These are phyloP conservation scores for Alternaria brassicicola DNA, from an alignment of 2,329 filamentous ascomycete species.

Conservation along the genomic window DNA sequence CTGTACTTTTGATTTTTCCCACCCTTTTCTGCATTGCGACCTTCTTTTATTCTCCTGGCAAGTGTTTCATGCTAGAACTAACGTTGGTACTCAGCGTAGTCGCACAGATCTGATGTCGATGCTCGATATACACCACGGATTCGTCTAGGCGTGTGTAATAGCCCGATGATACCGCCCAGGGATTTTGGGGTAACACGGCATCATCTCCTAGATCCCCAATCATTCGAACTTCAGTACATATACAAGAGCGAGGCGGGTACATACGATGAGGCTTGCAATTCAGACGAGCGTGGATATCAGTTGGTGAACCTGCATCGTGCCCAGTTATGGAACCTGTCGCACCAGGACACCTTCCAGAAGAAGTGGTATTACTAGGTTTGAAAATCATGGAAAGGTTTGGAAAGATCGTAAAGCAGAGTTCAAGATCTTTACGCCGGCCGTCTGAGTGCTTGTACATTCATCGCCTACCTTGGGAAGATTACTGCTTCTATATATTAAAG, in stretches of 20 bases:
- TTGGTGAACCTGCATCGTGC: not conserved
- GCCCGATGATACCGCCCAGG: conserved; percentile 8
- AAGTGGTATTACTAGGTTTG: not conserved
- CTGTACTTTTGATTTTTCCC: not conserved
- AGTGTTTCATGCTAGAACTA: not conserved
- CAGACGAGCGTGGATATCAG: not conserved
- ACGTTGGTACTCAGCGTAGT: not conserved
- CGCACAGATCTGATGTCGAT: not conserved
- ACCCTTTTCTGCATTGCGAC: not conserved
- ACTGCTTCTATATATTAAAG: not conserved
- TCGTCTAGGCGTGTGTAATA: conserved; percentile 4
- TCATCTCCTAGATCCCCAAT: not conserved
- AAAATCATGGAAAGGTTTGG: not conserved
- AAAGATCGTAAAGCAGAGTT: too few relatives aligned
- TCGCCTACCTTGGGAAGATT: too few relatives aligned
- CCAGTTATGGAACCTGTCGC: not conserved
- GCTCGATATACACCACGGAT: not conserved
- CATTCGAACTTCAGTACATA: not conserved
- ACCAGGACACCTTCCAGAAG: not conserved
- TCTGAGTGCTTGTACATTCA: too few relatives aligned
- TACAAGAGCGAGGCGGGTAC: not conserved
- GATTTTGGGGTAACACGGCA: conserved; percentile 2
- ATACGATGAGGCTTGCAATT: not conserved
- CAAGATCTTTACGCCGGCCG: too few relatives aligned
- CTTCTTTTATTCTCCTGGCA: not conserved